A percentile compares a stretch with the other conserved stretches of the same genome.
phyloP scores from a whole-genome alignment of 129 eudicot species.

The Artemisia argyi region DNA sequence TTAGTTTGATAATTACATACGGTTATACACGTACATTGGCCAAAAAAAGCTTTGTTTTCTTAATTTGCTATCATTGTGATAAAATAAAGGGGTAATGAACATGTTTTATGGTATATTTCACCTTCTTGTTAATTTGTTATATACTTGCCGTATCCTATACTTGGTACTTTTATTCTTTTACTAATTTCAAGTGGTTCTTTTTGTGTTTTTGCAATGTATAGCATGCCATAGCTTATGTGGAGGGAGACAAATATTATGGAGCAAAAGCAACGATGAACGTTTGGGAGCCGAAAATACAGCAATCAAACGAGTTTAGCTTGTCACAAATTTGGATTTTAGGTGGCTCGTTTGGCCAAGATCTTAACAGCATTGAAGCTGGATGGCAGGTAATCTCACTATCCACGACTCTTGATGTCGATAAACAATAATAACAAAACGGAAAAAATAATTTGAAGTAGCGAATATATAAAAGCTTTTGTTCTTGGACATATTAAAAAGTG shows the following conservation, averaged over 20 bases:
- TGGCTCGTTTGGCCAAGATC: conserved; percentile 97
- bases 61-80: conserved; percentile 27
- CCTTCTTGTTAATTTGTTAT: conserved; percentile 13
- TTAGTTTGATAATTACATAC: conserved; percentile 31
- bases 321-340: conserved; percentile 89
- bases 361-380: conserved; percentile 99
- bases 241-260: conserved; percentile 90
- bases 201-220: conserved; percentile 29
- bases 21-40: conserved; percentile 22
- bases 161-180: background rate
- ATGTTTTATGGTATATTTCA: conserved; percentile 11
- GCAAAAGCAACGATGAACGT: conserved; percentile 93
- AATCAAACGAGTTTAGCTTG: conserved; percentile 86
- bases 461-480: background rate
- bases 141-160: background rate
- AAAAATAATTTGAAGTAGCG: too few relatives aligned
- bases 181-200: background rate
- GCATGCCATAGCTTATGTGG: conserved; percentile 97
- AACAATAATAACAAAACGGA: too few relatives aligned
- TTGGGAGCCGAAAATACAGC: conserved; percentile 95
- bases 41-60: conserved; percentile 18
- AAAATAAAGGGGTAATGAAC: conserved; percentile 24
- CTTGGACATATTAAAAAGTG: conserved; percentile 10
- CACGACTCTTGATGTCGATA: background rate
- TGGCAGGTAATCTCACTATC: conserved; percentile 69